Evolutionary conservation across 2,329 filamentous ascomycete species (phyloP).

Genomic region (Macrophomina pseudophaseolina): DNA sequence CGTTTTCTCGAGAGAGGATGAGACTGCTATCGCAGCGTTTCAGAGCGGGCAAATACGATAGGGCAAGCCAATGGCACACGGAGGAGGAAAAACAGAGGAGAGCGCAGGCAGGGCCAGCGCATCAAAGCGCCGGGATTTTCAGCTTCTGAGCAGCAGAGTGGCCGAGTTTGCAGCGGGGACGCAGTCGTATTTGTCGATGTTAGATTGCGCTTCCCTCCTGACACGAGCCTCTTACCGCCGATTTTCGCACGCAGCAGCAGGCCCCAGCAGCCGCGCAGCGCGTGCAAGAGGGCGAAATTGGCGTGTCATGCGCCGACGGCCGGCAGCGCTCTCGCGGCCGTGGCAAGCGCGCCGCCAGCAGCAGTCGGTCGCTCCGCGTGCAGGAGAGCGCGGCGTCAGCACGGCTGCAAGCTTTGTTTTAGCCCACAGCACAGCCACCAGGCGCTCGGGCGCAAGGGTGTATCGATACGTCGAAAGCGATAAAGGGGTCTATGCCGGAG

Average conservation of each 20-base stretch:
- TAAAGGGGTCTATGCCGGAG: background rate
- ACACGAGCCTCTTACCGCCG: constrained; percentile 16
- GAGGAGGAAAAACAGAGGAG: background rate
- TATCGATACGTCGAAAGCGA: background rate
- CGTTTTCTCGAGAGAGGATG: background rate
- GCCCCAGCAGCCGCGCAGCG: constrained; percentile 11
- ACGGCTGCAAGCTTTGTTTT: background rate
- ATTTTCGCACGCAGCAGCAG: constrained; percentile 3
- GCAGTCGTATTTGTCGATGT: constrained; percentile 9
- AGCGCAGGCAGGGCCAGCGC: background rate
- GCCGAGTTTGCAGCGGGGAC: constrained; percentile 9
- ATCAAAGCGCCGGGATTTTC: constrained; percentile 10
- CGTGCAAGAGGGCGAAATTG: background rate
- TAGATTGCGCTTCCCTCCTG: constrained; percentile 17
- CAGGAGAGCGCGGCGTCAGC: background rate
- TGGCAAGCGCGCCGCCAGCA: background rate
- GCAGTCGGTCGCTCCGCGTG: background rate
- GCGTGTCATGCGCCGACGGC: background rate
- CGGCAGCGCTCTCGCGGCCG: background rate
- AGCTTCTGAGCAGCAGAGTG: constrained; percentile 9
- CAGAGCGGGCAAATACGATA: constrained; percentile 10
- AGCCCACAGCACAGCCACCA: background rate
- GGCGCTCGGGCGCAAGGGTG: background rate
- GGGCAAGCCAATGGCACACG: constrained; percentile 12
- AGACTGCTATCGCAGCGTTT: background rate